These are phyloP conservation scores for Trichoderma aggressivum DNA, from an alignment of 2,329 filamentous ascomycete genomes.

Conservation along the genomic window DNA sequence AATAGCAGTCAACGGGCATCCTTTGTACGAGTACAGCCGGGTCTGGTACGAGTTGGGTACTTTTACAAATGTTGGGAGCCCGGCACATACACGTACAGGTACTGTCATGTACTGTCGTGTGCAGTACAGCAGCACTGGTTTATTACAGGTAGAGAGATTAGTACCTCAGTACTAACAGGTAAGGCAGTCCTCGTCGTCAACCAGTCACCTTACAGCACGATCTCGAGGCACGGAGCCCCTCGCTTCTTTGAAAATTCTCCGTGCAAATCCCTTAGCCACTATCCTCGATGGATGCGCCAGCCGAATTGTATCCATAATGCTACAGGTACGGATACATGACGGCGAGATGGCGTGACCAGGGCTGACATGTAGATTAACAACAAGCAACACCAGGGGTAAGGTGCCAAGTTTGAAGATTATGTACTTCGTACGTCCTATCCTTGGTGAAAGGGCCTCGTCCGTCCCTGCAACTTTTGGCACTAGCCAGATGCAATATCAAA, in stretches of 20 bases:
- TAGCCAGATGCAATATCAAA: background rate
- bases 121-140: background rate
- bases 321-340: slow-evolving; percentile 2
- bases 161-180: too few species aligned
- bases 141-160: too few species aligned
- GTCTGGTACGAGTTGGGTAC: too few species aligned
- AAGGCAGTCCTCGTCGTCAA: too few species aligned
- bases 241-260: background rate
- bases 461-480: background rate
- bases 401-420: background rate
- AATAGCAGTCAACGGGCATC: background rate
- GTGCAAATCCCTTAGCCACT: background rate
- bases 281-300: background rate
- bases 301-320: background rate
- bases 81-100: background rate
- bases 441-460: background rate
- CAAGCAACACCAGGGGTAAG: background rate
- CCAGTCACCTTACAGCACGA: background rate
- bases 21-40: background rate
- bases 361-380: background rate
- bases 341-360: slow-evolving; percentile 10
- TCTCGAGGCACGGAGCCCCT: background rate
- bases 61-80: background rate
- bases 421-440: background rate
- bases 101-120: background rate